These are phyloP conservation scores for Coemansia sp. DNA, from an alignment of 192 early-diverging fungal species.

Conservation along the genomic window DNA sequence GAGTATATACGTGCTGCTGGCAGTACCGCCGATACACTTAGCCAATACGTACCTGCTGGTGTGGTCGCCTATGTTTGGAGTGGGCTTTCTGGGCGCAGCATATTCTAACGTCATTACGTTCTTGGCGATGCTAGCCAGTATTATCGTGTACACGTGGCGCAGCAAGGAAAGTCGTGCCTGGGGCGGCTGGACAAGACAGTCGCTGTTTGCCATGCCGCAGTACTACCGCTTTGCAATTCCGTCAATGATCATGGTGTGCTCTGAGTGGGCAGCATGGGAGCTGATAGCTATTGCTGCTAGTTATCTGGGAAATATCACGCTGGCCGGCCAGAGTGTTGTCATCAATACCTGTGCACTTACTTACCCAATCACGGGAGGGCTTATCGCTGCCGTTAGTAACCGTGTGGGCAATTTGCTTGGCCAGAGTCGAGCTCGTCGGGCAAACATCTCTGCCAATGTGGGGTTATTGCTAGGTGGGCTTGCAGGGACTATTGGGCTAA, in stretches of 20 bases:
- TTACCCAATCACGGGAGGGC: slow-evolving; percentile 61
- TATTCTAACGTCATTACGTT: slow-evolving; percentile 77
- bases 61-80: slow-evolving; percentile 62
- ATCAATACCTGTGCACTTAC: slow-evolving; percentile 59
- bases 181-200: slow-evolving; percentile 68
- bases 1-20: slow-evolving; percentile 70
- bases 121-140: slow-evolving; percentile 69
- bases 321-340: slow-evolving; percentile 64
- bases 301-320: slow-evolving; percentile 61
- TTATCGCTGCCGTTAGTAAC: slow-evolving; percentile 59
- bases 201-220: slow-evolving; percentile 49
- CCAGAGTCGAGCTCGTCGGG: slow-evolving; percentile 42
- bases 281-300: slow-evolving; percentile 55
- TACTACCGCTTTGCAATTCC: slow-evolving; percentile 72
- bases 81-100: slow-evolving; percentile 88
- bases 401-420: slow-evolving; percentile 62
- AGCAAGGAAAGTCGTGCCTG: slow-evolving; percentile 63
- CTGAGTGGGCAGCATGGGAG: slow-evolving; percentile 64
- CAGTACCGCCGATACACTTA: slow-evolving; percentile 74
- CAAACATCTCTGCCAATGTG: slow-evolving; percentile 37
- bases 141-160: slow-evolving; percentile 64
- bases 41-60: slow-evolving; percentile 82
- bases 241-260: slow-evolving; percentile 75
- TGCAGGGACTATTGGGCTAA: slow-evolving; percentile 22
- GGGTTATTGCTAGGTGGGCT: slow-evolving; percentile 24